phyloP scores from a whole-genome alignment of 2,329 filamentous ascomycete genomes.

The Fusarium sp. region DNA sequence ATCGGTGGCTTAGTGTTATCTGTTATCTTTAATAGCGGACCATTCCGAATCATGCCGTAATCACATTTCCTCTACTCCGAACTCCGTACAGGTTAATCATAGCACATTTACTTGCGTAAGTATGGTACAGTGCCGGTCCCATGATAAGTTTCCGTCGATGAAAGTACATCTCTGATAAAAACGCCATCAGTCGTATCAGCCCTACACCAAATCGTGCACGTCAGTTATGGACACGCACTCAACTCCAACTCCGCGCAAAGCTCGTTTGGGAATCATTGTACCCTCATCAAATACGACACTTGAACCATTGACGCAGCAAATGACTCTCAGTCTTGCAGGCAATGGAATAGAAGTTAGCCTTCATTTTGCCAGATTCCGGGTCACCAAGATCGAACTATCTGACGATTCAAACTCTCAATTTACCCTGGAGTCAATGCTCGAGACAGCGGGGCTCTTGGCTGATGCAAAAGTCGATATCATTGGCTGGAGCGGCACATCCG shows the following conservation, averaged over 20 bases:
- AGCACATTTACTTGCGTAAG: neutral
- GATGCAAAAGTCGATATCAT: neutral
- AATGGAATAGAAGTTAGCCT: neutral
- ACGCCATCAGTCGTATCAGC: neutral
- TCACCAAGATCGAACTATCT: neutral
- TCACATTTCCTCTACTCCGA: neutral
- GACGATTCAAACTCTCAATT: neutral
- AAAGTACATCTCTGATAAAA: neutral
- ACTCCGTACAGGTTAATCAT: neutral
- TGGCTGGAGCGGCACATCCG: neutral
- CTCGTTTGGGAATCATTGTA: neutral
- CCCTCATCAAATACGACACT: neutral
- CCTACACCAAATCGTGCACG: too few species aligned
- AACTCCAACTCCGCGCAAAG: fast-evolving
- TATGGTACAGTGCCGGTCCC: neutral
- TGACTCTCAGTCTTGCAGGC: neutral
- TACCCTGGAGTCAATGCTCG: neutral
- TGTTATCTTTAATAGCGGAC: neutral
- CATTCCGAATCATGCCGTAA: neutral
- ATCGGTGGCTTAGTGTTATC: neutral
- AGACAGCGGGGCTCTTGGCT: neutral
- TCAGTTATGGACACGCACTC: neutral
- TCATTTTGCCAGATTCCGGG: neutral
- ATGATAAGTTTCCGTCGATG: neutral
- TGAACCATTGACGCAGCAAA: neutral